Evolutionary conservation across 768 basidiomycete species (phyloP).

Genomic region (Calocybe cyanea): DNA sequence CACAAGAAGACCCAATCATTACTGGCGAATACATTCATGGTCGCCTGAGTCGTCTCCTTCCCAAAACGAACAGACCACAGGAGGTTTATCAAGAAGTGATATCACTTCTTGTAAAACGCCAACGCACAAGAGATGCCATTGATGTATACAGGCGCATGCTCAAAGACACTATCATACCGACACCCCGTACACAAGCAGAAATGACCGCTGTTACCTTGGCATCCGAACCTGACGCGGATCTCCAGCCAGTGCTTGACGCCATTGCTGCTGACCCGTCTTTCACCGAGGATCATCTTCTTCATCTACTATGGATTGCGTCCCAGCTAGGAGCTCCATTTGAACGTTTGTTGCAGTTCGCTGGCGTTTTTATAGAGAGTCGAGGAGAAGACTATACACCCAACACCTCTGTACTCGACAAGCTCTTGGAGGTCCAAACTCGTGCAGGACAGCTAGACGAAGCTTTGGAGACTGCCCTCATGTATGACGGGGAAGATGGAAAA

Average conservation of each 20-base stretch:
- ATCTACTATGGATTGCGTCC: conserved; percentile 21
- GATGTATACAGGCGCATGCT: conserved; percentile 39
- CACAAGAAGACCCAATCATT: not conserved
- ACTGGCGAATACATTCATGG: conserved; percentile 5
- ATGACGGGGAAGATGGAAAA: conserved; percentile 11
- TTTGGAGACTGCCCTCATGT: conserved; percentile 21
- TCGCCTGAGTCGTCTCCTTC: conserved; percentile 2
- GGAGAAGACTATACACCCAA: conserved; percentile 22
- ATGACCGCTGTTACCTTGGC: conserved; percentile 33
- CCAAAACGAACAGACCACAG: conserved; percentile 1
- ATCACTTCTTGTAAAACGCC: conserved; percentile 35
- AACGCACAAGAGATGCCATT: conserved; percentile 33
- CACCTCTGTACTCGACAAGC: conserved; percentile 28
- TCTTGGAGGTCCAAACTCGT: conserved; percentile 33
- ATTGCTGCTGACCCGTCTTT: conserved; percentile 22
- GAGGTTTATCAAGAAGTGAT: conserved; percentile 22
- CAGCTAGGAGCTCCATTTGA: conserved; percentile 14
- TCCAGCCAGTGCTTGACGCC: conserved; percentile 13
- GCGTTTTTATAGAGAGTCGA: conserved; percentile 21
- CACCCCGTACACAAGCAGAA: conserved; percentile 34
- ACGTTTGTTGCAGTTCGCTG: conserved; percentile 15
- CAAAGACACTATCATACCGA: conserved; percentile 33
- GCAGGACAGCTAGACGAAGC: conserved; percentile 28
- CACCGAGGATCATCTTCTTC: conserved; percentile 24
- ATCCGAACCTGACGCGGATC: conserved; percentile 14